These are phyloP conservation scores for Kalanchoe fedtschenkoi DNA, from an alignment of 164 flowering plant species.

Conservation along the genomic window DNA sequence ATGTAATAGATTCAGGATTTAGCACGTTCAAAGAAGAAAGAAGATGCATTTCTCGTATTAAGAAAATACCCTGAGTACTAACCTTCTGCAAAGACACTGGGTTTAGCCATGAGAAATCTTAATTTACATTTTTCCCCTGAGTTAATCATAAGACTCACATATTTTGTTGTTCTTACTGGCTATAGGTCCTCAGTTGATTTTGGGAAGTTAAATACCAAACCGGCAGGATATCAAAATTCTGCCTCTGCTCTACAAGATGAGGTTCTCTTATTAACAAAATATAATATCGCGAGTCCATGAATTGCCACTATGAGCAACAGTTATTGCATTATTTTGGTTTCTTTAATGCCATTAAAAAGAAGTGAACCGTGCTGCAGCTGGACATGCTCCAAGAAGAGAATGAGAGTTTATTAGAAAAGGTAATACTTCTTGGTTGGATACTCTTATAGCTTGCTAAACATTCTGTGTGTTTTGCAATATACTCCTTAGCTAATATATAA, in stretches of 20 bases:
- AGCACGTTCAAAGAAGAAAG: too few species aligned
- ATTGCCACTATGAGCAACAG: background rate
- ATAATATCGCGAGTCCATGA: background rate
- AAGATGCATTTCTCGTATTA: too few species aligned
- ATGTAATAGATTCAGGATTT: too few species aligned
- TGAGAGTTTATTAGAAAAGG: constrained; percentile 74
- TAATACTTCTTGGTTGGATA: constrained; percentile 13
- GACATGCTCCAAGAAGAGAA: constrained; percentile 93
- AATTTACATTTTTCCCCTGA: too few species aligned
- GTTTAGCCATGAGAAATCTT: too few species aligned
- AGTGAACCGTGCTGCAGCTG: constrained; percentile 40
- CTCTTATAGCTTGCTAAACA: background rate
- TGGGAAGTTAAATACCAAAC: constrained; percentile 42
- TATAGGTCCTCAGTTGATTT: constrained; percentile 56
- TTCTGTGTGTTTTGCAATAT: background rate
- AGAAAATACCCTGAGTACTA: too few species aligned
- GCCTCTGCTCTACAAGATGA: constrained; percentile 71
- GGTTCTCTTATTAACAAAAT: constrained; percentile 25
- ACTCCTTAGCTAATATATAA: background rate
- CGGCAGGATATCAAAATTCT: constrained; percentile 28
- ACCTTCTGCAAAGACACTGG: too few species aligned
- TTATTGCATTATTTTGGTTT: background rate
- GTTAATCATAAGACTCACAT: background rate
- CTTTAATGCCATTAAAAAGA: constrained; percentile 4
- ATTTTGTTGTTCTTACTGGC: background rate